Conservation (phyloP, 2,329 filamentous ascomycete species). For the Cytospora mali region DNA sequence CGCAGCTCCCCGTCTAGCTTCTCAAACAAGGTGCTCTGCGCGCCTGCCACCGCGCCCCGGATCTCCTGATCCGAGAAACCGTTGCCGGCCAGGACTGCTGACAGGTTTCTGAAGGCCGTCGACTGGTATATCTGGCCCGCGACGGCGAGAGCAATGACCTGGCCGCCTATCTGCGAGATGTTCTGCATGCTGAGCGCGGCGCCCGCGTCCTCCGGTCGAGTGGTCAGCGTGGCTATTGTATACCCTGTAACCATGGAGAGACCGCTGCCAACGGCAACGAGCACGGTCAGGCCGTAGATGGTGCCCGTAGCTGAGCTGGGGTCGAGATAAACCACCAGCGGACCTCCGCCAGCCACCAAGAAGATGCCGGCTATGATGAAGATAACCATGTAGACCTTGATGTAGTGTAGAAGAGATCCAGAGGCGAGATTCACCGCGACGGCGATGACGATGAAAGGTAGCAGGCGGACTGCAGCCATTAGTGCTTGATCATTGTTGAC, state of each 20-base stretch:
- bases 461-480: slow-evolving; percentile 43
- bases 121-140: slow-evolving; percentile 40
- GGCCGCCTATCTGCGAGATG: slow-evolving; percentile 34
- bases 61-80: slow-evolving; percentile 37
- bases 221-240: slow-evolving; percentile 34
- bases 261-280: slow-evolving; percentile 31
- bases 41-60: slow-evolving; percentile 37
- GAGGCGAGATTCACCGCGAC: slow-evolving; percentile 15
- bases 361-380: slow-evolving; percentile 29
- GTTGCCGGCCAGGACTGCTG: slow-evolving; percentile 33
- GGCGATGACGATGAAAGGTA: slow-evolving; percentile 41
- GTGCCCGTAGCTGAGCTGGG: slow-evolving; percentile 22
- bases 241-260: slow-evolving; percentile 30
- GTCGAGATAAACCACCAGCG: slow-evolving; percentile 30
- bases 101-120: slow-evolving; percentile 30
- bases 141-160: slow-evolving; percentile 34
- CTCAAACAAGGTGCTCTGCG: slow-evolving; percentile 38
- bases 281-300: slow-evolving; percentile 32
- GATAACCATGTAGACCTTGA: slow-evolving; percentile 31
- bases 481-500: slow-evolving; percentile 43
- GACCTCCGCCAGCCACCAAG: slow-evolving; percentile 27
- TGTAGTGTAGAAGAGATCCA: slow-evolving; percentile 35
- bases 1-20: slow-evolving; percentile 33
- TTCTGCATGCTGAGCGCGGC: slow-evolving; percentile 35
- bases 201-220: slow-evolving; percentile 28